Conservation (phyloP, 192 early-diverging fungal species). For the Obelidium mucronatum region DNA sequence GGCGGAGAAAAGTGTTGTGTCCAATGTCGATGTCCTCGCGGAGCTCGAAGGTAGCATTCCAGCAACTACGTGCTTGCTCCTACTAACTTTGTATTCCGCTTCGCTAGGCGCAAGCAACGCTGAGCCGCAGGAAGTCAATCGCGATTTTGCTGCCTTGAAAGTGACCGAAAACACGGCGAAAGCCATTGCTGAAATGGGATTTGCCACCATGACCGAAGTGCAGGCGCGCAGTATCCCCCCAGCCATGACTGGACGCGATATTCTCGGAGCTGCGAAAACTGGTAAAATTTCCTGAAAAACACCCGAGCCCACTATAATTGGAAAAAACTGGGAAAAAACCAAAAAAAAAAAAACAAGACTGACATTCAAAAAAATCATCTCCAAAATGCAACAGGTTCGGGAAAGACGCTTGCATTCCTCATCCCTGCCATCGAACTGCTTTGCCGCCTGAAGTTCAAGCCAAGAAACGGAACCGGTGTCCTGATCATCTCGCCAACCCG, state of each 20-base stretch:
- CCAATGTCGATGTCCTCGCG: not conserved
- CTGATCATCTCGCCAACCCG: constrained; percentile 97
- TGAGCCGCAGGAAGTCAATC: constrained; percentile 40
- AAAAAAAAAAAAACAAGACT: no score
- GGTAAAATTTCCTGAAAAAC: constrained; percentile 49
- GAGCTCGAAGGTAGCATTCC: constrained; percentile 25
- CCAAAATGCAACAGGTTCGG: constrained; percentile 26
- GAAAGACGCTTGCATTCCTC: constrained; percentile 92
- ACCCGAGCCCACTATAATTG: no score
- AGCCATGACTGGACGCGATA: constrained; percentile 94
- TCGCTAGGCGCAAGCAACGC: not conserved
- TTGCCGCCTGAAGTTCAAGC: constrained; percentile 92
- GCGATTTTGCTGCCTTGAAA: constrained; percentile 77
- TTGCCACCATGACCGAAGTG: constrained; percentile 94
- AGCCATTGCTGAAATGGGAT: constrained; percentile 88
- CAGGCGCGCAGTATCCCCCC: constrained; percentile 96
- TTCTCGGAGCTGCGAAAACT: constrained; percentile 98
- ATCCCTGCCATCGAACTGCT: constrained; percentile 94
- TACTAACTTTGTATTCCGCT: not conserved
- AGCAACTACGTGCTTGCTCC: not conserved
- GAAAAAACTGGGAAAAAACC: no score
- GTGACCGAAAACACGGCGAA: constrained; percentile 83
- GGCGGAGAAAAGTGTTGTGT: not conserved
- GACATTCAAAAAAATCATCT: no score
- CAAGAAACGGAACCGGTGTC: constrained; percentile 92